Evolutionary conservation across 2,329 filamentous ascomycete genomes (phyloP).

Genomic region (Calonectria pseudoturangicola): DNA sequence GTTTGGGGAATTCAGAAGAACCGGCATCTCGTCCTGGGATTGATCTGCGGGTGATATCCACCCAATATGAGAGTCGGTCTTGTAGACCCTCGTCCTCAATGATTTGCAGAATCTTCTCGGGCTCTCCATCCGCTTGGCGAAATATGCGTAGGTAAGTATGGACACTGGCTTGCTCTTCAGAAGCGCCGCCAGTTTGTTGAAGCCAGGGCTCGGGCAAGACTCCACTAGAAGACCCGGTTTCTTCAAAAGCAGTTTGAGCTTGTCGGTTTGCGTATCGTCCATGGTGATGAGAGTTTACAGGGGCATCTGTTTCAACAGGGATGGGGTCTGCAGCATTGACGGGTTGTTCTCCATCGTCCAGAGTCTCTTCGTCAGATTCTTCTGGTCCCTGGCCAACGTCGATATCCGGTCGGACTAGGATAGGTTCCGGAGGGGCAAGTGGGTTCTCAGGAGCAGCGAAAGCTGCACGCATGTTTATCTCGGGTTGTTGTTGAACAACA

Average conservation of each 20-base stretch:
- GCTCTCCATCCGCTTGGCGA: slow-evolving; percentile 75
- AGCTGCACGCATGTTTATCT: slow-evolving; percentile 86
- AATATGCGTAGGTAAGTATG: slow-evolving; percentile 71
- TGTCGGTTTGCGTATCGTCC: slow-evolving; percentile 42
- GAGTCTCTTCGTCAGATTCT: slow-evolving; percentile 58
- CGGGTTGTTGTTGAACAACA: slow-evolving; percentile 97
- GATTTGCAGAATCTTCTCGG: slow-evolving; percentile 74
- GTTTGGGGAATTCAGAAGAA: slow-evolving; percentile 17
- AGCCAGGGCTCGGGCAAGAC: slow-evolving; percentile 32
- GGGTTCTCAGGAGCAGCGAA: slow-evolving; percentile 69
- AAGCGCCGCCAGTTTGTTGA: slow-evolving; percentile 21
- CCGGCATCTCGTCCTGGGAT: slow-evolving; percentile 42
- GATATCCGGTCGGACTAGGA: slow-evolving; percentile 49
- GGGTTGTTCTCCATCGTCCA: slow-evolving; percentile 53
- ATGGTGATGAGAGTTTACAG: slow-evolving; percentile 39
- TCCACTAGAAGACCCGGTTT: slow-evolving; percentile 31
- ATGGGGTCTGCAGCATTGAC: slow-evolving; percentile 39
- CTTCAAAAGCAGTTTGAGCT: slow-evolving; percentile 37
- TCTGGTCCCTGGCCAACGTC: slow-evolving; percentile 49
- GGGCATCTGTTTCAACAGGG: slow-evolving; percentile 37
- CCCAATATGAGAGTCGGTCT: slow-evolving; percentile 76
- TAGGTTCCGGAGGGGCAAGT: slow-evolving; percentile 51
- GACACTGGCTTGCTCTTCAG: slow-evolving; percentile 52
- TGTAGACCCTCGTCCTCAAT: slow-evolving; percentile 76
- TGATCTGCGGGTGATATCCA: slow-evolving; percentile 69